Percentiles rank a stretch among this genome's conserved stretches.
Evolutionary conservation across 2,329 filamentous ascomycete genomes (phyloP).

Genomic region (Rhexocercosporidium sp.): DNA sequence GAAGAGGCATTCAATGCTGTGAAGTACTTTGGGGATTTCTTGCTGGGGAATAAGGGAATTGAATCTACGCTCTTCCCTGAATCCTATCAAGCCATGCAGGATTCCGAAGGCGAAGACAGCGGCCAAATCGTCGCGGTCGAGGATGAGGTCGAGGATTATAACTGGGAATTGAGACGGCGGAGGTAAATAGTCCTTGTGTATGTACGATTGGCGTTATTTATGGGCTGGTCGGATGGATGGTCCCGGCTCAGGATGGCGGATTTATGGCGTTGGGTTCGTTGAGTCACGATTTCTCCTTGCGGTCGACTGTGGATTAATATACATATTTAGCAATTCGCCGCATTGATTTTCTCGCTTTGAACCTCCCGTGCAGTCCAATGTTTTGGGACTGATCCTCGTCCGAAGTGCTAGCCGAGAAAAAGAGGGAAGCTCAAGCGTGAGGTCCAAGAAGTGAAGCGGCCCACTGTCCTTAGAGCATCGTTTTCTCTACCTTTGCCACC

Average conservation of each 20-base stretch:
- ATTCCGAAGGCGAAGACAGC: not conserved
- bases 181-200: constrained; percentile 9
- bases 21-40: constrained; percentile 81
- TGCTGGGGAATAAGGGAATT: constrained; percentile 73
- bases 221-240: not conserved
- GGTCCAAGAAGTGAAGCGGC: too few relatives aligned
- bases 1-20: constrained; percentile 85
- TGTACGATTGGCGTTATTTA: not conserved
- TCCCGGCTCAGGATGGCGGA: not conserved
- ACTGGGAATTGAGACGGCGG: constrained; percentile 37
- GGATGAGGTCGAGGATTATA: constrained; percentile 26
- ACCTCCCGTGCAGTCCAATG: too few relatives aligned
- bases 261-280: not conserved
- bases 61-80: constrained; percentile 48
- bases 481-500: too few relatives aligned
- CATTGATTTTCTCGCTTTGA: too few relatives aligned
- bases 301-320: too few relatives aligned
- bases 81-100: constrained; percentile 13
- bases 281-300: too few relatives aligned
- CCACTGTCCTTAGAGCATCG: too few relatives aligned
- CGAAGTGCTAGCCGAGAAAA: too few relatives aligned
- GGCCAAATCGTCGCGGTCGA: constrained; percentile 14
- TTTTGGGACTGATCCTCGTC: too few relatives aligned
- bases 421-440: too few relatives aligned
- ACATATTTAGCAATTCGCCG: too few relatives aligned